These are phyloP conservation scores for Xerocomellus dryophilus DNA, from an alignment of 768 basidiomycete genomes.

Conservation along the genomic window DNA sequence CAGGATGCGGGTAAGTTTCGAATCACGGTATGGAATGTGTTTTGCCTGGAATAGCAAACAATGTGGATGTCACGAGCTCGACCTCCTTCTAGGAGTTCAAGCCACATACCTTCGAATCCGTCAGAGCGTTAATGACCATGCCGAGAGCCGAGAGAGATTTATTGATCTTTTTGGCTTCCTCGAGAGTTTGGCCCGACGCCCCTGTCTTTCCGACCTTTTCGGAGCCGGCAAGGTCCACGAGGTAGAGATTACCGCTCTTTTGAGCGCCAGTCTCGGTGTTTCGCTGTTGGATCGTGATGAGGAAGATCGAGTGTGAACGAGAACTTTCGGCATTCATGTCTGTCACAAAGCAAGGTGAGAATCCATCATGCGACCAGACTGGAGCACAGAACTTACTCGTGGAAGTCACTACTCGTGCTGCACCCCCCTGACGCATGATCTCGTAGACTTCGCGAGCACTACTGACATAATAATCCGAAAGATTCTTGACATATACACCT, in stretches of 20 bases:
- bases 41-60: conserved; percentile 58
- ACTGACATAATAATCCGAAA: conserved; percentile 97
- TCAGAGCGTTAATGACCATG: conserved; percentile 99
- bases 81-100: not conserved
- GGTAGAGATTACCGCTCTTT: conserved; percentile 95
- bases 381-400: conserved; percentile 66
- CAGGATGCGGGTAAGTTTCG: conserved; percentile 96
- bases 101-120: conserved; percentile 80
- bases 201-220: conserved; percentile 99
- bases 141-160: conserved; percentile 96
- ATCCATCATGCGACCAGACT: not conserved
- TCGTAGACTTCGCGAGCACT: conserved; percentile 95
- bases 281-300: conserved; percentile 94
- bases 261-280: conserved; percentile 95
- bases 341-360: conserved; percentile 32
- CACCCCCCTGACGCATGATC: conserved; percentile 96
- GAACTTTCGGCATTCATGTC: conserved; percentile 99
- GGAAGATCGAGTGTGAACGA: conserved; percentile 97
- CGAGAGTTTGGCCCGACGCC: conserved; percentile 96
- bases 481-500: conserved; percentile 96
- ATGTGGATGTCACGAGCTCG: conserved; percentile 4
- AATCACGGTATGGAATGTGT: conserved; percentile 98
- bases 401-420: conserved; percentile 85
- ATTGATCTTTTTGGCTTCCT: conserved; percentile 99
- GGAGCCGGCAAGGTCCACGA: conserved; percentile 97